Conservation (phyloP, 176 grass and related monocot genomes). For the Areca catechu region DNA sequence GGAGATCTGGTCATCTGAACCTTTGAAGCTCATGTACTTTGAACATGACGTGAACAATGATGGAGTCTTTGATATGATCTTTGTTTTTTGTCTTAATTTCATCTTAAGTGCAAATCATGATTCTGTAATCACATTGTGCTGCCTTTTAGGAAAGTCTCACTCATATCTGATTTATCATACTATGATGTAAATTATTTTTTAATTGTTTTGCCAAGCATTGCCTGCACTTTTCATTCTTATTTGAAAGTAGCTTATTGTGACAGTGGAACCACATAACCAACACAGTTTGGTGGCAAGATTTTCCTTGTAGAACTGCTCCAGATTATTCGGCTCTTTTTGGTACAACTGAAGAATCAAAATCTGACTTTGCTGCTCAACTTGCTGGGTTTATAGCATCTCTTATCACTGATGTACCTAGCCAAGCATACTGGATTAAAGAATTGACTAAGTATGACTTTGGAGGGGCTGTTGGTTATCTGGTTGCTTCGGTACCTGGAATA, state of each 20-base stretch:
- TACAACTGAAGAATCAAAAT: constrained; percentile 30
- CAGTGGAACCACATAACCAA: constrained; percentile 87
- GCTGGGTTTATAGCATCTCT: constrained; percentile 61
- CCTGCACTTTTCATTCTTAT: neutral
- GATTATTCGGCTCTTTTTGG: constrained; percentile 65
- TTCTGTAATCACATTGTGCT: no score
- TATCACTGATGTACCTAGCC: constrained; percentile 48
- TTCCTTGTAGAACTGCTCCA: constrained; percentile 31
- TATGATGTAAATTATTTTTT: neutral
- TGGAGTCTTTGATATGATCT: no score
- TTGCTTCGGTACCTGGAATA: constrained; percentile 74
- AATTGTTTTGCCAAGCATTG: neutral
- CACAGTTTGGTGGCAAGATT: constrained; percentile 89
- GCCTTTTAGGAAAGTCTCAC: no score
- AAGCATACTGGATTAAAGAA: constrained; percentile 75
- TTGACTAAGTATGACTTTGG: constrained; percentile 70
- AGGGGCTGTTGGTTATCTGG: constrained; percentile 48
- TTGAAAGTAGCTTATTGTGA: constrained; percentile 19
- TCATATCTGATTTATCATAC: neutral
- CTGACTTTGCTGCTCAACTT: constrained; percentile 78
- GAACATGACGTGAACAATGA: no score
- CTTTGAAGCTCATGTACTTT: no score
- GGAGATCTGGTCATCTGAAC: no score
- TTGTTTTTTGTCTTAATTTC: no score
- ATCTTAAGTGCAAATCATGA: no score